These are phyloP conservation scores for Exophiala xenobiotica DNA, from an alignment of 2,329 filamentous ascomycete species.

Conservation along the genomic window DNA sequence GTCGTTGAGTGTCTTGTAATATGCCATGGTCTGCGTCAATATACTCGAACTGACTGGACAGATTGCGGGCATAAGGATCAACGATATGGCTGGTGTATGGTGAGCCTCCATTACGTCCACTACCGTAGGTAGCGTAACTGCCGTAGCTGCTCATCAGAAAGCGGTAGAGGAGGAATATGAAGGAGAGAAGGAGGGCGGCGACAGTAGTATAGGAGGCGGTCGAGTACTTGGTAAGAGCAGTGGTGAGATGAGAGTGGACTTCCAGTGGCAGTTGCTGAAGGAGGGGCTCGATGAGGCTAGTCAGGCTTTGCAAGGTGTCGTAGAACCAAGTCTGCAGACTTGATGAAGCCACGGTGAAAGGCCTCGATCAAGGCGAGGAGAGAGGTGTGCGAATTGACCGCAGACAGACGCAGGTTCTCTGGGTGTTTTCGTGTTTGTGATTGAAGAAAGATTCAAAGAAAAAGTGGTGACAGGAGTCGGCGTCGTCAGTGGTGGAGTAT, in stretches of 20 bases:
- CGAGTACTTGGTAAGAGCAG: conserved; percentile 21
- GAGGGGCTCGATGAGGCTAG: conserved; percentile 20
- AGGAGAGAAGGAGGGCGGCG: conserved; percentile 27
- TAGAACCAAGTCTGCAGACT: conserved; percentile 26
- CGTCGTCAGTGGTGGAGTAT: conserved; percentile 3
- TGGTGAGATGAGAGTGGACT: conserved; percentile 17
- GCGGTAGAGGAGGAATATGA: conserved; percentile 28
- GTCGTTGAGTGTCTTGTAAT: conserved; percentile 21
- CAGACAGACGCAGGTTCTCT: neutral
- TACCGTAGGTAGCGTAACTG: conserved; percentile 19
- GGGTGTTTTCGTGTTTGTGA: conserved; percentile 6
- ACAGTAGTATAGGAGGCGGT: conserved; percentile 31
- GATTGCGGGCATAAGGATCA: conserved; percentile 21
- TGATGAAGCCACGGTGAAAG: conserved; percentile 30
- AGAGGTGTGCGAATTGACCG: neutral
- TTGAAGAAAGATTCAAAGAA: conserved; percentile 1
- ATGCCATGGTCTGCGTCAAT: conserved; percentile 27
- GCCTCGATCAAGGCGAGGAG: neutral
- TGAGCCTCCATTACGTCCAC: conserved; percentile 24
- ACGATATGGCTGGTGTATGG: conserved; percentile 24
- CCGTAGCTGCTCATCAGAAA: conserved; percentile 31
- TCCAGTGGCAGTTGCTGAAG: conserved; percentile 17
- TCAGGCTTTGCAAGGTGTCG: conserved; percentile 15
- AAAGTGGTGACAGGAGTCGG: conserved; percentile 6
- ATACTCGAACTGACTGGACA: conserved; percentile 29